A percentile compares a stretch with the other conserved stretches of the same genome.
Conservation (phyloP, 2,329 filamentous ascomycete genomes). For the Parastagonospora nodorum region DNA sequence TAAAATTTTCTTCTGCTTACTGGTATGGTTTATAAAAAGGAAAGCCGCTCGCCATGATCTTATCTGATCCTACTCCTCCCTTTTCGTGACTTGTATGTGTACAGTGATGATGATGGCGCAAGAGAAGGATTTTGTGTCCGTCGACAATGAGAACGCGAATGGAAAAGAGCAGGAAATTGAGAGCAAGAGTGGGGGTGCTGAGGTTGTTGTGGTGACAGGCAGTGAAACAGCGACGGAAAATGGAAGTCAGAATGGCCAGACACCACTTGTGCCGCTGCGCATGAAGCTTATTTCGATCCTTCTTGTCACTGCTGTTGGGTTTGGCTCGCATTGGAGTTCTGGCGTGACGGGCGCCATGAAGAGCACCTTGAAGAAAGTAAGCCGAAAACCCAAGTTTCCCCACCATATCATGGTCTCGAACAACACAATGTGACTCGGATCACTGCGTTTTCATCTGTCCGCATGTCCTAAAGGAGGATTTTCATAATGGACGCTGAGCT, state of each 20-base stretch:
- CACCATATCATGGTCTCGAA: neutral
- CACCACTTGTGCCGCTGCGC: conserved; percentile 17
- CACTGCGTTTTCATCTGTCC: neutral
- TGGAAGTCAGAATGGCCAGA: conserved; percentile 3
- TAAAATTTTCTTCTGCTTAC: too few species aligned
- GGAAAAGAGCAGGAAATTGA: neutral
- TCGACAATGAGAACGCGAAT: too few species aligned
- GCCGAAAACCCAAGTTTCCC: neutral
- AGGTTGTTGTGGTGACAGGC: conserved; percentile 5
- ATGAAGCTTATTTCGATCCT: conserved; percentile 53
- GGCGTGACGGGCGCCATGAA: conserved; percentile 67
- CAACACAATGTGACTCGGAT: neutral
- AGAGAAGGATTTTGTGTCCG: too few species aligned
- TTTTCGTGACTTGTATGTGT: too few species aligned
- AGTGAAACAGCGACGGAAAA: conserved; percentile 8
- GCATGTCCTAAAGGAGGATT: too few species aligned
- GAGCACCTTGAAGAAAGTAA: conserved; percentile 61
- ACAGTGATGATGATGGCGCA: too few species aligned
- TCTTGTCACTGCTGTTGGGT: conserved; percentile 61
- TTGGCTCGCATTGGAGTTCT: conserved; percentile 65
- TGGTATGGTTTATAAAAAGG: too few species aligned
- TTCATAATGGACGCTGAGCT: too few species aligned
- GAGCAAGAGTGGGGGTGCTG: neutral
- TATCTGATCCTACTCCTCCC: too few species aligned
- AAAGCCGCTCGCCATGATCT: too few species aligned